Evolutionary conservation across 176 grass and related monocot species (phyloP).

Genomic region (Aegilops speltoides): DNA sequence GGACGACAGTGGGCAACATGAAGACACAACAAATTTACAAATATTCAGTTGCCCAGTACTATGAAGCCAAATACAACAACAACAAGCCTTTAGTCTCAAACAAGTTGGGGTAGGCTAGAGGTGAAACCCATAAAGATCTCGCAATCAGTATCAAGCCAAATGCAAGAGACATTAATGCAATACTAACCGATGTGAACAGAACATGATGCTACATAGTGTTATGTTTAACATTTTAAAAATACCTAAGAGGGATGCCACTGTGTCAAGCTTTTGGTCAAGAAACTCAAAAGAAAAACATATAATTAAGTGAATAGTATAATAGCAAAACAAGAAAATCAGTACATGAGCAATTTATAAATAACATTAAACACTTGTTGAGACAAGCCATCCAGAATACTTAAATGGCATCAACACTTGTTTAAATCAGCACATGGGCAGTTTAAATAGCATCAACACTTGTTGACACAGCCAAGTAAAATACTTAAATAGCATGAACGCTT

Average conservation of each 20-base stretch:
- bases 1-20: background rate
- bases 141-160: background rate
- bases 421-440: no score
- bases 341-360: background rate
- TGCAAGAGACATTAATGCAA: background rate
- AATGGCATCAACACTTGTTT: no score
- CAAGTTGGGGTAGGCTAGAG: no score
- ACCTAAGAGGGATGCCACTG: background rate
- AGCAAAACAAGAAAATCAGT: background rate
- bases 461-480: no score
- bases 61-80: background rate
- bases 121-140: no score
- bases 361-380: background rate
- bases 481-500: background rate
- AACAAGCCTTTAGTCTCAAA: no score
- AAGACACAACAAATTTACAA: background rate
- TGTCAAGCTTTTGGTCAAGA: background rate
- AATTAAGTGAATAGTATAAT: background rate
- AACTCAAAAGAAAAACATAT: background rate
- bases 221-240: background rate
- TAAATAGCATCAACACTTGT: background rate
- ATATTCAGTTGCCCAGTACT: background rate
- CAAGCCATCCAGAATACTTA: background rate
- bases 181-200: background rate
- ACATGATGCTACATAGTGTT: constrained; percentile 1